phyloP scores from a whole-genome alignment of 176 grass and related monocot species.

The Lolium perenne region DNA sequence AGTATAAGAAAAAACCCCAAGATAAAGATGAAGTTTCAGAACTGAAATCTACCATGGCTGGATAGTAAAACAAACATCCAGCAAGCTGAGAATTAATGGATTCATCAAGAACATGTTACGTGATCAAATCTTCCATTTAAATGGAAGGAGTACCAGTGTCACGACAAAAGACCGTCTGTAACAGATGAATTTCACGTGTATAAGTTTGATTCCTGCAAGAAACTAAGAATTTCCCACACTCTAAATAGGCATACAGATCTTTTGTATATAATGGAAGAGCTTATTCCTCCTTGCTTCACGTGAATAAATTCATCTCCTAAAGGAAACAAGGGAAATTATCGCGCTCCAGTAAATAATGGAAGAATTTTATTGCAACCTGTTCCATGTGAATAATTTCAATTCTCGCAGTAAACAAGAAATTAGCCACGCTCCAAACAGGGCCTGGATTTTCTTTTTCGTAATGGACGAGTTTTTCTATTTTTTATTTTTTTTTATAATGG shows the following conservation, averaged over 20 bases:
- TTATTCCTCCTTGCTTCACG: neutral
- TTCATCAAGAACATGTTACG: neutral
- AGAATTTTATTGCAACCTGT: neutral
- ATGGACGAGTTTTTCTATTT: neutral
- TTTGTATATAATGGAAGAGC: neutral
- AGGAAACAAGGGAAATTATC: neutral
- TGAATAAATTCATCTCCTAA: neutral
- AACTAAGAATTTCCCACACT: neutral
- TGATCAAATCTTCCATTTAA: neutral
- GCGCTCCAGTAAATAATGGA: neutral
- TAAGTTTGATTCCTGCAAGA: neutral
- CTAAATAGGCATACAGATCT: neutral
- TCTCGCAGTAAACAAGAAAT: neutral
- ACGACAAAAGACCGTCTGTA: neutral
- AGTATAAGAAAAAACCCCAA: neutral
- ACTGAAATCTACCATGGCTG: slow-evolving; percentile 17
- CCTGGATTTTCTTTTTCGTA: neutral
- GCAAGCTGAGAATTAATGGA: neutral
- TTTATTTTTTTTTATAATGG: neutral
- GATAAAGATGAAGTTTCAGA: neutral
- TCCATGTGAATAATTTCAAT: neutral
- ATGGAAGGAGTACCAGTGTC: neutral
- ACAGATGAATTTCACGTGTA: slow-evolving; percentile 5
- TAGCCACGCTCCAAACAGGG: neutral
- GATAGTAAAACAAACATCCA: slow-evolving; percentile 12